These are phyloP conservation scores for Fusarium illudens DNA, from an alignment of 2,329 filamentous ascomycete genomes.

Conservation along the genomic window DNA sequence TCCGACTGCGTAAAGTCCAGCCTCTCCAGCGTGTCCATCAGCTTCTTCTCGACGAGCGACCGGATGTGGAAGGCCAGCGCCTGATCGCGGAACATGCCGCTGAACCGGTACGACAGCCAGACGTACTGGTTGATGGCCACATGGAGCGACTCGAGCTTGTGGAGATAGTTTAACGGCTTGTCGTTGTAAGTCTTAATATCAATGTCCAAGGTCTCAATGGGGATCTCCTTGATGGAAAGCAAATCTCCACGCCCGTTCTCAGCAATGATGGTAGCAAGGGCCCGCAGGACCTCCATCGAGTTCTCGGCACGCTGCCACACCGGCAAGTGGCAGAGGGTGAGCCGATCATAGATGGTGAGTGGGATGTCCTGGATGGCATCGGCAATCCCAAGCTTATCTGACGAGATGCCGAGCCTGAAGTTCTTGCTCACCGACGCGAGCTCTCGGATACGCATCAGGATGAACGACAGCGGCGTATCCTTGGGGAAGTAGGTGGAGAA, in stretches of 20 bases:
- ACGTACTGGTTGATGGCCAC: conserved; percentile 85
- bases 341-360: conserved; percentile 76
- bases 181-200: conserved; percentile 53
- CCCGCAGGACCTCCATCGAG: conserved; percentile 62
- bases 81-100: conserved; percentile 80
- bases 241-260: conserved; percentile 72
- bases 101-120: conserved; percentile 92
- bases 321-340: conserved; percentile 79
- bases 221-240: conserved; percentile 73
- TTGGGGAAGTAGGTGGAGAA: conserved; percentile 86
- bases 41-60: conserved; percentile 76
- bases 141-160: conserved; percentile 79
- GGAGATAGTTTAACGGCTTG: conserved; percentile 65
- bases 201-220: conserved; percentile 78
- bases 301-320: conserved; percentile 61
- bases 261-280: conserved; percentile 75
- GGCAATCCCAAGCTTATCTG: conserved; percentile 71
- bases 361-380: conserved; percentile 77
- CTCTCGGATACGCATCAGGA: conserved; percentile 78
- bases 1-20: conserved; percentile 59
- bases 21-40: conserved; percentile 58
- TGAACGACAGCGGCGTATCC: conserved; percentile 82
- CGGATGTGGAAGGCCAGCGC: conserved; percentile 83
- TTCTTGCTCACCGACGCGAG: conserved; percentile 68
- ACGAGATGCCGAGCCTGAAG: conserved; percentile 71